Percentiles rank a stretch among this genome's conserved stretches.
Evolutionary conservation across 805 yeast genomes (phyloP).

Genomic region (Teunomyces stri): DNA sequence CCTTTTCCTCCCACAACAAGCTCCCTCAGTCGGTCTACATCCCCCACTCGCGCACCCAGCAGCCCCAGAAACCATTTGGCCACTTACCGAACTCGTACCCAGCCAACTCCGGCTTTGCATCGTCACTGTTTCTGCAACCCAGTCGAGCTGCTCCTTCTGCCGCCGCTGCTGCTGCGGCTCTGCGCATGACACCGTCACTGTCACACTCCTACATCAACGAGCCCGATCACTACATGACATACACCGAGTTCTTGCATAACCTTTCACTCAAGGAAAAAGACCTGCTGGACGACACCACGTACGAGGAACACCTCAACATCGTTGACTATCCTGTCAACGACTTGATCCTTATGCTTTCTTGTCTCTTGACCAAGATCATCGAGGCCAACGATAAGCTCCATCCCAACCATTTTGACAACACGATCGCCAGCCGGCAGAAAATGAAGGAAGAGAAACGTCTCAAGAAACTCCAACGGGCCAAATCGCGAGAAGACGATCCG

Average conservation of each 20-base stretch:
- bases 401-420: slow-evolving; percentile 58
- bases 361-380: slow-evolving; percentile 79
- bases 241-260: slow-evolving; percentile 36
- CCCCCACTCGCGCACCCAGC: slow-evolving; percentile 6
- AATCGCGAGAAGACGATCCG: slow-evolving; percentile 9
- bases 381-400: slow-evolving; percentile 86
- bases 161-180: not conserved
- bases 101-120: slow-evolving; percentile 2
- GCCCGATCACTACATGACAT: slow-evolving; percentile 33
- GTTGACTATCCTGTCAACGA: slow-evolving; percentile 82
- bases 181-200: not conserved
- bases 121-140: not conserved
- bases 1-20: slow-evolving; percentile 13
- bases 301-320: slow-evolving; percentile 63
- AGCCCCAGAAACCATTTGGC: slow-evolving; percentile 8
- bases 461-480: slow-evolving; percentile 22
- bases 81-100: slow-evolving; percentile 10
- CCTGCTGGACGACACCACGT: slow-evolving; percentile 3
- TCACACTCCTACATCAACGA: not conserved
- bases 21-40: slow-evolving; percentile 26
- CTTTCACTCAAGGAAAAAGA: slow-evolving; percentile 18
- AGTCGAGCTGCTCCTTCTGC: not conserved
- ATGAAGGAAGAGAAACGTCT: slow-evolving; percentile 32
- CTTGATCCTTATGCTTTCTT: slow-evolving; percentile 78
- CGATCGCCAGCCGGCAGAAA: slow-evolving; percentile 40